Evolutionary conservation across 2,329 filamentous ascomycete genomes (phyloP), one percentile per base, ranked within the genome.

Genomic region (Ceratocystis colombiana): DNA sequence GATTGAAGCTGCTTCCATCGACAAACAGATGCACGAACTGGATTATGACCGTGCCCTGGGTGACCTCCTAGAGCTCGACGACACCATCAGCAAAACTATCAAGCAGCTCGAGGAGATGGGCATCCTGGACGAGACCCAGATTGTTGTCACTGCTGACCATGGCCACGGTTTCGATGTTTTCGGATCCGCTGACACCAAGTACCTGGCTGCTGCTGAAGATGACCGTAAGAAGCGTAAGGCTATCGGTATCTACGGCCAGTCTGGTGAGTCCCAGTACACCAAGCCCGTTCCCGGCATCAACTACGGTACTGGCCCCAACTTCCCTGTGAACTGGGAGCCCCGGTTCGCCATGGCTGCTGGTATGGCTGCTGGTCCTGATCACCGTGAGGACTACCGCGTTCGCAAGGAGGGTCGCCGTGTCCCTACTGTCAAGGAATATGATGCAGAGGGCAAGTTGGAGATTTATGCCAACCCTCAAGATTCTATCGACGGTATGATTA

Each of bases 141-240:
- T 95, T 70, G 74, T 95, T 62, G 88, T 94, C 62, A 90, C 89
- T 2, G 88, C 89, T n/a, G 89, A 95, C 73, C 90, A 94, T 79
- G 90, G 90, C 53, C 90, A 95, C 77, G 90, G 90, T 66, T 95
- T 95, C 73, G 90, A 92, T 75, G 90, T 95, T 70, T 92, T 87
- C 73, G 90, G 90, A 69, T 86, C 81, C 69, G 88, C 90, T 61
- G 90, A 95, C 73, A 94, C 89, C 20, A 79, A 88, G 73, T 94
- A 92, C 76, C 79, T 93, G 61, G 78, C 82, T 17, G 81, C 82
- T 3, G 83, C 90, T 71, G 75, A 79, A 5, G 79, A 80, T 20
- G 84, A 88, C 73, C 87, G 90, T 71, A 77, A 82, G 71, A 93
- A 91, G 81, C 88, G 90, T 71, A 79, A 82, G 62, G 89, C 90